Percentiles rank a stretch among this genome's conserved stretches.
Evolutionary conservation across 371 early-diverging fungal genomes (phyloP).

Genomic region (Syncephalis fuscata): DNA sequence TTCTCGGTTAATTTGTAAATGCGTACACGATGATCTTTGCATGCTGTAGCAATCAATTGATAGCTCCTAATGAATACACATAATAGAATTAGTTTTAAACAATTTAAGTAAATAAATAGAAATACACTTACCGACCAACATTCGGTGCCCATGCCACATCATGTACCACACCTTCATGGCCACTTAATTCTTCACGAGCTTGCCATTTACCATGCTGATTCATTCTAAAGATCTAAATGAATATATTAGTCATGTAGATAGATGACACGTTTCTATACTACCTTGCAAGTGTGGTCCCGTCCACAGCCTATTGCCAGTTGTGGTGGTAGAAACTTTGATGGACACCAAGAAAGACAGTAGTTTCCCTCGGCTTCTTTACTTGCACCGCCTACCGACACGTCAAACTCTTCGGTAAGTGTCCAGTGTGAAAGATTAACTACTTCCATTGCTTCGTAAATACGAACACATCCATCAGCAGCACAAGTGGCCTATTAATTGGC

Average conservation of each 20-base stretch:
- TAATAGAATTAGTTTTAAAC: slow-evolving; percentile 1
- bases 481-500: slow-evolving; percentile 44
- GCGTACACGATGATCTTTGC: slow-evolving; percentile 69
- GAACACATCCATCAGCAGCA: slow-evolving; percentile 72
- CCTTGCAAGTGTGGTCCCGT: slow-evolving; percentile 57
- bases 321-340: slow-evolving; percentile 50
- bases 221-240: slow-evolving; percentile 30
- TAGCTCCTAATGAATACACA: slow-evolving; percentile 30
- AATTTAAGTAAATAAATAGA: neutral
- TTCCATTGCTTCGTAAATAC: slow-evolving; percentile 83
- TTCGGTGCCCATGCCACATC: slow-evolving; percentile 82
- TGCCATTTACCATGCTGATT: slow-evolving; percentile 50
- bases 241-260: neutral
- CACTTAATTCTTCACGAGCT: slow-evolving; percentile 36
- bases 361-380: slow-evolving; percentile 33
- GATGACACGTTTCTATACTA: slow-evolving; percentile 5
- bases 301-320: slow-evolving; percentile 85
- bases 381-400: slow-evolving; percentile 13
- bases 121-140: slow-evolving; percentile 39
- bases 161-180: slow-evolving; percentile 52
- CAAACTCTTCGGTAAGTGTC: slow-evolving; percentile 61
- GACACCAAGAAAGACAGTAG: slow-evolving; percentile 81
- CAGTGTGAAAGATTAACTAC: slow-evolving; percentile 62
- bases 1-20: slow-evolving; percentile 62
- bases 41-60: slow-evolving; percentile 85